Evolutionary conservation across 2,329 filamentous ascomycete species (phyloP).

Genomic region (Cercospora beticola): DNA sequence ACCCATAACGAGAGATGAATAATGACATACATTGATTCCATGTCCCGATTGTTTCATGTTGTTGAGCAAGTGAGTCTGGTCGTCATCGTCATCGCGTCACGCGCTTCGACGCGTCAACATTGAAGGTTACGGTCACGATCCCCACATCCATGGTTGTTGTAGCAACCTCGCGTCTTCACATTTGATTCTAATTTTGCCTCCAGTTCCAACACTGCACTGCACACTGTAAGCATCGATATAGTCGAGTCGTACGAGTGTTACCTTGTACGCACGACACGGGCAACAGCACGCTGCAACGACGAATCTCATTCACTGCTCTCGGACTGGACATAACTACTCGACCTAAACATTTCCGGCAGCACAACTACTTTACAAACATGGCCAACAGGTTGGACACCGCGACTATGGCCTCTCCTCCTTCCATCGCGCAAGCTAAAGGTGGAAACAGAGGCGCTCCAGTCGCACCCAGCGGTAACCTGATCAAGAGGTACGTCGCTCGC

Average conservation of each 20-base stretch:
- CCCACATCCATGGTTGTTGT: too few relatives aligned
- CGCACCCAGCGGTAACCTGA: conserved; percentile 44
- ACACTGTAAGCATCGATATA: background rate
- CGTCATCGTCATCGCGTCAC: too few relatives aligned
- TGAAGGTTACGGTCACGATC: too few relatives aligned
- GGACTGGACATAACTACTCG: background rate
- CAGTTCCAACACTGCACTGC: background rate
- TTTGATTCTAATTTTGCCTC: background rate
- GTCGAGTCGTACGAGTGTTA: background rate
- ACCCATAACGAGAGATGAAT: background rate
- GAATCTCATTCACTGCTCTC: background rate
- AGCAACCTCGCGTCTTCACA: too few relatives aligned
- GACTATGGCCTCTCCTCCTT: conserved; percentile 34
- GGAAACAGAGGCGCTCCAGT: conserved; percentile 25
- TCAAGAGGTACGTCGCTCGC: conserved; percentile 45
- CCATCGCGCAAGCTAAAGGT: conserved; percentile 36
- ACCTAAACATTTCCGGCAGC: conserved; percentile 16
- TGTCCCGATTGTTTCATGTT: background rate
- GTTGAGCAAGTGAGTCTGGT: background rate
- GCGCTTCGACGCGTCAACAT: too few relatives aligned
- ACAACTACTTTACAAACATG: conserved; percentile 30
- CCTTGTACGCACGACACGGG: background rate
- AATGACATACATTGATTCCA: background rate
- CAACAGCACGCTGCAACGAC: background rate
- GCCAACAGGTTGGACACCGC: conserved; percentile 35